Conservation (phyloP, 257 asterid species). For the Anisodus acutangulus region DNA sequence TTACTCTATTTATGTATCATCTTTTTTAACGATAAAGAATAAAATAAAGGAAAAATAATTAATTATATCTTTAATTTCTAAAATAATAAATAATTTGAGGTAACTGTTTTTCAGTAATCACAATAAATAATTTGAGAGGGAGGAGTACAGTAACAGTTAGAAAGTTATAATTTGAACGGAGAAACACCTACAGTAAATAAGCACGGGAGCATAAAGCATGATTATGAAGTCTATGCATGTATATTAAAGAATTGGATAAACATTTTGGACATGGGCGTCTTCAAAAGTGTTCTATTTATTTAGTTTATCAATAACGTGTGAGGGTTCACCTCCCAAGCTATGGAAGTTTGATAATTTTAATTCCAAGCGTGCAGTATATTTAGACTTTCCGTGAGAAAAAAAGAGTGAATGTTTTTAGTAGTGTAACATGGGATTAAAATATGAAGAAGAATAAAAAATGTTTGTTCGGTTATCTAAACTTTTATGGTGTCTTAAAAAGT, state of each 20-base stretch:
- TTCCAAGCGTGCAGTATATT: constrained; percentile 40
- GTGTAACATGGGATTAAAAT: background rate
- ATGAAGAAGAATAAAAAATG: background rate
- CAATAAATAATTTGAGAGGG: too few relatives aligned
- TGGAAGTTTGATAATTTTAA: constrained; percentile 31
- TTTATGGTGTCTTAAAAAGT: background rate
- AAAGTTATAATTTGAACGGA: constrained; percentile 32
- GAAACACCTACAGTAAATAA: constrained; percentile 35
- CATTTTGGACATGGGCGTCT: constrained; percentile 26
- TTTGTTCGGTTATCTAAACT: background rate
- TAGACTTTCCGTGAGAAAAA: background rate
- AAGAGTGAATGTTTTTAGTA: background rate
- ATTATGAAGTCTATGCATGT: constrained; percentile 46
- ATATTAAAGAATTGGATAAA: background rate
- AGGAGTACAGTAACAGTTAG: background rate
- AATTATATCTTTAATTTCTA: background rate
- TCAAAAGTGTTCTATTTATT: constrained; percentile 16
- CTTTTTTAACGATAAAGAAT: too few relatives aligned
- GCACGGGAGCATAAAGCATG: constrained; percentile 48
- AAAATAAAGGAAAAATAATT: too few relatives aligned
- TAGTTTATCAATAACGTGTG: background rate
- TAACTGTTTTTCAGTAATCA: too few relatives aligned
- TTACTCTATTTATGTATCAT: too few relatives aligned
- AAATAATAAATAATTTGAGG: background rate
- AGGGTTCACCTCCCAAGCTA: constrained; percentile 34